phyloP scores from a whole-genome alignment of 768 basidiomycete genomes.

The Phylloporus rhodoxanthus region DNA sequence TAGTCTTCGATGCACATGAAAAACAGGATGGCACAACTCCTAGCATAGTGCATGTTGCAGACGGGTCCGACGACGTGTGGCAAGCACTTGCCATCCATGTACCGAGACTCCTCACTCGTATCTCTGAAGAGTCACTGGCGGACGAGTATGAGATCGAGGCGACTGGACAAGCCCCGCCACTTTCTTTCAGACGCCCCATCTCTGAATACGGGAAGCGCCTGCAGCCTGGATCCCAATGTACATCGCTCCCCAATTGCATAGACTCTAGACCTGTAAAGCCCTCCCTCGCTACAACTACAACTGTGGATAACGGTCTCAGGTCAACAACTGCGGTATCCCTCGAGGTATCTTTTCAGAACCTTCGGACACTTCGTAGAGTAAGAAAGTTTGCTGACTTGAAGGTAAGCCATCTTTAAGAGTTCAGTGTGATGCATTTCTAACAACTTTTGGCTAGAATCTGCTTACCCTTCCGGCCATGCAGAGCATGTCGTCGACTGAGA shows the following conservation, averaged over 20 bases:
- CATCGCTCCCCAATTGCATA: background rate
- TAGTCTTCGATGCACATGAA: background rate
- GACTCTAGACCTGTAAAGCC: background rate
- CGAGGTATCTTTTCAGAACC: background rate
- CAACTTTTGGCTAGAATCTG: background rate
- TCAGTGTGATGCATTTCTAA: background rate
- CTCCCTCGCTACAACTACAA: background rate
- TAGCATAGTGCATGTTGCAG: background rate
- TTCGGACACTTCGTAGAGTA: background rate
- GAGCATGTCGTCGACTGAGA: constrained; percentile 3
- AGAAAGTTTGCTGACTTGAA: background rate
- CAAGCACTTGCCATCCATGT: background rate
- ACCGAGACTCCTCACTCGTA: constrained; percentile 2
- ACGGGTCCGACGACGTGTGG: background rate
- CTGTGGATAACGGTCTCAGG: too few species aligned
- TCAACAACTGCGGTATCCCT: background rate
- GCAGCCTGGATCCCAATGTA: background rate
- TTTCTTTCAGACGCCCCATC: background rate
- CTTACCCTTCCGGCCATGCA: background rate
- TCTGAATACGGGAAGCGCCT: background rate
- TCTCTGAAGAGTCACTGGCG: constrained; percentile 8
- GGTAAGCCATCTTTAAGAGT: background rate
- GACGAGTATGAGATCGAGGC: constrained; percentile 2
- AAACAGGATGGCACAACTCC: background rate
- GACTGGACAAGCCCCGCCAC: background rate